Conservation (phyloP, 768 basidiomycete species). For the Hortiboletus campestris region DNA sequence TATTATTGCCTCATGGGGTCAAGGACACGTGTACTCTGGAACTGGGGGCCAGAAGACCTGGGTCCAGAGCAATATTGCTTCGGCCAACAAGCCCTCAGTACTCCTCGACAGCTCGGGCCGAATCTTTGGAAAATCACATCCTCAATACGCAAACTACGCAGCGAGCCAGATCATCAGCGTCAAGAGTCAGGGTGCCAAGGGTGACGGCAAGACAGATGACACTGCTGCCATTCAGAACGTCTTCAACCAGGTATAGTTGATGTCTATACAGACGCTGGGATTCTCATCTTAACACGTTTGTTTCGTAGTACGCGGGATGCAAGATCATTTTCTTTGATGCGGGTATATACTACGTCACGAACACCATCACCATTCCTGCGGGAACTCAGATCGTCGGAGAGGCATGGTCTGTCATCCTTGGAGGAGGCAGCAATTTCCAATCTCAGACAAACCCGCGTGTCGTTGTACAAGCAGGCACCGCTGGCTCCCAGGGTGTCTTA, state of each 20-base stretch:
- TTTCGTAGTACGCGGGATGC: conserved; percentile 57
- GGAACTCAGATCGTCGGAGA: conserved; percentile 50
- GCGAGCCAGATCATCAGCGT: conserved; percentile 67
- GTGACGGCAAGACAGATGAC: conserved; percentile 76
- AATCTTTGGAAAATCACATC: conserved; percentile 61
- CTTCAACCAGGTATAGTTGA: conserved; percentile 45
- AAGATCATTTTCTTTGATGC: conserved; percentile 84
- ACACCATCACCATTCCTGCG: conserved; percentile 48
- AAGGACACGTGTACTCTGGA: conserved; percentile 69
- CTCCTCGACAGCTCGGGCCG: conserved; percentile 57
- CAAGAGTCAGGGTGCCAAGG: conserved; percentile 64
- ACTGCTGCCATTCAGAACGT: conserved; percentile 61
- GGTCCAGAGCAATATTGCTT: conserved; percentile 45
- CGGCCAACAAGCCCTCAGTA: conserved; percentile 48
- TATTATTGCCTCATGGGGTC: conserved; percentile 57
- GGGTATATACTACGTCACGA: conserved; percentile 45
- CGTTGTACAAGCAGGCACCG: conserved; percentile 44
- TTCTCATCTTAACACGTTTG: neutral
- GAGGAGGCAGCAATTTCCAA: conserved; percentile 40
- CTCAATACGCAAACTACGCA: conserved; percentile 63
- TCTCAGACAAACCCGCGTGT: conserved; percentile 38
- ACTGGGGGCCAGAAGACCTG: conserved; percentile 44
- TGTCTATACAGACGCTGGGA: neutral
- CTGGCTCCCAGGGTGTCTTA: conserved; percentile 46
- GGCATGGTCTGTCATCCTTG: conserved; percentile 49